Evolutionary conservation across 2,329 filamentous ascomycete genomes (phyloP).

Genomic region (Cryphonectria nitschkei): DNA sequence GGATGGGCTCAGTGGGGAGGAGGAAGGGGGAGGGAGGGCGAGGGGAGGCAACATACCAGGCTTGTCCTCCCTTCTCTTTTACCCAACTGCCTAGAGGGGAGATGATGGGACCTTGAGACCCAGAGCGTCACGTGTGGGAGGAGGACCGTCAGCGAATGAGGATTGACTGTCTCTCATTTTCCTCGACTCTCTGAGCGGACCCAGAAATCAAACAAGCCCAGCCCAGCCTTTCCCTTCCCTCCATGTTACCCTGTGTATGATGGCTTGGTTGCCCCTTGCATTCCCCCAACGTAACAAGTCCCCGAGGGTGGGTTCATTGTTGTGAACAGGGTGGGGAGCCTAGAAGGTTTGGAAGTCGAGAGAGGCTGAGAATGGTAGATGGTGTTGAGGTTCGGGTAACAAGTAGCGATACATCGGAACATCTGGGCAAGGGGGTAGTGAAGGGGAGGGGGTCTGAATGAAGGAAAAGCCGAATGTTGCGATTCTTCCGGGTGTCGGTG

Average conservation of each 20-base stretch:
- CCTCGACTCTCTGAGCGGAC: not conserved
- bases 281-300: not conserved
- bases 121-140: not conserved
- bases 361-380: not conserved
- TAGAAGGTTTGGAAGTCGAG: conserved; percentile 13
- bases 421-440: not conserved
- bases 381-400: conserved; percentile 6
- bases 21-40: not conserved
- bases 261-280: not conserved
- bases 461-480: conserved; percentile 20
- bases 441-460: conserved; percentile 14
- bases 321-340: conserved; percentile 7
- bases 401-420: conserved; percentile 14
- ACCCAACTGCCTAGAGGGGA: conserved; percentile 18
- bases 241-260: conserved; percentile 4
- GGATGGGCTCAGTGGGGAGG: not conserved
- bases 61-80: not conserved
- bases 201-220: conserved; percentile 1
- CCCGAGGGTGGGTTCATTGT: not conserved
- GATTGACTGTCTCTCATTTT: too few species aligned
- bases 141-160: not conserved
- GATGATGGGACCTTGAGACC: not conserved
- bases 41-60: not conserved
- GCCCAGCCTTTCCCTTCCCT: too few species aligned
- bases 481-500: conserved; percentile 22